A percentile compares a stretch with the other conserved stretches of the same genome.
Conservation (phyloP, 257 asterid species). For the Datura wrightii region DNA sequence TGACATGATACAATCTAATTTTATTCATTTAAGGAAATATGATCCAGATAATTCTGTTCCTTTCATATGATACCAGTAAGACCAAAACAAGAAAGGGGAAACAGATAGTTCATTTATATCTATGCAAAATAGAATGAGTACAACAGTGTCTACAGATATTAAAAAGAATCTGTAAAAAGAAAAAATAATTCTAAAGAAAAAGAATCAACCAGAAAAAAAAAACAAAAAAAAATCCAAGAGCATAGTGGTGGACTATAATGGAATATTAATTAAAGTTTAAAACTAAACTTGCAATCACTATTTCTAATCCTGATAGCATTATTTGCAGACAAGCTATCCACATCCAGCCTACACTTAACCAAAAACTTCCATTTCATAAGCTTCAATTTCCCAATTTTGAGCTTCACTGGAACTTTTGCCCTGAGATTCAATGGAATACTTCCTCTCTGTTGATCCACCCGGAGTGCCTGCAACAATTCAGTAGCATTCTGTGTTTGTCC, state of each 20-base stretch:
- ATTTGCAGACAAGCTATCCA: constrained; percentile 59
- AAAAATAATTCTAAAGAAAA: not conserved
- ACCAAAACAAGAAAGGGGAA: not conserved
- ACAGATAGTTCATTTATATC: not conserved
- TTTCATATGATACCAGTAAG: not conserved
- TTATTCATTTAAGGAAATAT: too few species aligned
- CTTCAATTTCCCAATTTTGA: constrained; percentile 76
- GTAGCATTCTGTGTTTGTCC: constrained; percentile 72
- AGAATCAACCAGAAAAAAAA: constrained; percentile 19
- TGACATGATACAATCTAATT: not conserved
- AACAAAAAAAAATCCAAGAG: constrained; percentile 36
- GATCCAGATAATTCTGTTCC: not conserved
- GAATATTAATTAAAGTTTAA: constrained; percentile 57
- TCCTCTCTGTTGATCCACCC: constrained; percentile 73
- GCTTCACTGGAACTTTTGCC: constrained; percentile 80
- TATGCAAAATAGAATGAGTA: not conserved
- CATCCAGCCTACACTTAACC: constrained; percentile 76
- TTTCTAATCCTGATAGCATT: constrained; percentile 63
- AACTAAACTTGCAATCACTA: constrained; percentile 74
- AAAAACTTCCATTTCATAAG: constrained; percentile 86
- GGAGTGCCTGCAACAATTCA: constrained; percentile 63
- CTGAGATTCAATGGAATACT: constrained; percentile 58
- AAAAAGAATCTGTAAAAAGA: not conserved
- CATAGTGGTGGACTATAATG: not conserved
- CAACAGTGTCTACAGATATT: not conserved